A percentile compares a stretch with the other conserved stretches of the same genome.
These are phyloP conservation scores for Phytopythium delawarense DNA, from an alignment of 352 stramenopile species.

Conservation along the genomic window DNA sequence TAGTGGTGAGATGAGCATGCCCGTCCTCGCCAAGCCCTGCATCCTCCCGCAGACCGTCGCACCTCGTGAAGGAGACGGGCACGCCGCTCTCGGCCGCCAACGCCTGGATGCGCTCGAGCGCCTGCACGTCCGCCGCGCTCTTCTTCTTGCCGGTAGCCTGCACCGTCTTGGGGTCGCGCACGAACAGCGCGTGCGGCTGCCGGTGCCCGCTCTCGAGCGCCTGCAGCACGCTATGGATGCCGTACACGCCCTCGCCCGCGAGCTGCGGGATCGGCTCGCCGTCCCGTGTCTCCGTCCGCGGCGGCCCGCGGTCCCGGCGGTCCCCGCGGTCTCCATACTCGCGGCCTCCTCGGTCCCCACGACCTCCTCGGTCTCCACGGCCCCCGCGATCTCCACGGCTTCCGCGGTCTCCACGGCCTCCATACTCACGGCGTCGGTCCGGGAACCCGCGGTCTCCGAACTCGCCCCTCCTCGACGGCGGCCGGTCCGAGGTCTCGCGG, in stretches of 20 bases:
- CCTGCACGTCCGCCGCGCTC: slow-evolving; percentile 22
- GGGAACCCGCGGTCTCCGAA: neutral
- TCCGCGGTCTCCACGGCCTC: neutral
- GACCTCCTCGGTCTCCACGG: neutral
- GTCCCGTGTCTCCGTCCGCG: slow-evolving; percentile 9
- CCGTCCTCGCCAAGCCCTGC: neutral
- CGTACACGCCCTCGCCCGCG: slow-evolving; percentile 56
- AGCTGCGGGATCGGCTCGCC: slow-evolving; percentile 46
- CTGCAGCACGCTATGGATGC: slow-evolving; percentile 67
- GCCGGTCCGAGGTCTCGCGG: neutral
- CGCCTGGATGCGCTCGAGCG: slow-evolving; percentile 44
- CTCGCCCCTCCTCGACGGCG: neutral
- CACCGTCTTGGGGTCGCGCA: slow-evolving; percentile 26
- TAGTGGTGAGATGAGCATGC: neutral
- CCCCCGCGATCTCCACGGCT: neutral
- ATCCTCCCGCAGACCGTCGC: neutral
- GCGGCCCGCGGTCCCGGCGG: neutral
- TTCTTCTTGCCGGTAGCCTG: slow-evolving; percentile 28
- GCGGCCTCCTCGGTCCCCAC: neutral
- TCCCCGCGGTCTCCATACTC: neutral
- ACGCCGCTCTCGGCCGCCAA: slow-evolving; percentile 29
- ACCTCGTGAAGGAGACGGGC: slow-evolving; percentile 26
- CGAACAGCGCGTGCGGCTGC: slow-evolving; percentile 40
- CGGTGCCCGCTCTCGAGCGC: slow-evolving; percentile 59
- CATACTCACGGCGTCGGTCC: neutral